phyloP scores from a whole-genome alignment of 768 basidiomycete genomes.

The Rickenella mellea region DNA sequence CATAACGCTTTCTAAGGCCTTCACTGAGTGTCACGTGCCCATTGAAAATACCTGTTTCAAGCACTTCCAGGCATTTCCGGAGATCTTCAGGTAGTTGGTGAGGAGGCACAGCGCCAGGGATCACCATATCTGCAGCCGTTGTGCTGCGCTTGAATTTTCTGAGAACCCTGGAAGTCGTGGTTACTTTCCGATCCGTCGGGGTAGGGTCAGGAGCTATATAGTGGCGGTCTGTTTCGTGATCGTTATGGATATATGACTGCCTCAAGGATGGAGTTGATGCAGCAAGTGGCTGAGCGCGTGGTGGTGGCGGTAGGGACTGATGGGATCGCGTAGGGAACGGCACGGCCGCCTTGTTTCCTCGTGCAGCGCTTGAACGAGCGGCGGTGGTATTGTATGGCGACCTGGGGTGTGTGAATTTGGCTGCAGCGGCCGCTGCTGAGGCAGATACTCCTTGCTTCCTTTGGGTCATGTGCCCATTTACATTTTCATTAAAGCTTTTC shows the following conservation, averaged over 20 bases:
- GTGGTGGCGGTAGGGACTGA: conserved; percentile 61
- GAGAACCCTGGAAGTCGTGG: conserved; percentile 34
- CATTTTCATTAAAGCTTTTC: conserved; percentile 17
- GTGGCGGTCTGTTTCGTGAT: conserved; percentile 27
- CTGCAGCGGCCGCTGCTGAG: conserved; percentile 9
- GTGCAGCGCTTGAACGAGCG: conserved; percentile 30
- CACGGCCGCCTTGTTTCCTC: conserved; percentile 34
- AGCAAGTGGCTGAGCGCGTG: conserved; percentile 33
- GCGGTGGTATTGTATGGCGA: conserved; percentile 62
- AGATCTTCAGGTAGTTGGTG: conserved; percentile 84
- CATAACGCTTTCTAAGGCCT: conserved; percentile 81
- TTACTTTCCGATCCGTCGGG: conserved; percentile 21
- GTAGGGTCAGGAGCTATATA: conserved; percentile 20
- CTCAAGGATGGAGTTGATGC: conserved; percentile 69
- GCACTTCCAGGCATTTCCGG: conserved; percentile 74
- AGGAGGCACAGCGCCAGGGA: conserved; percentile 51
- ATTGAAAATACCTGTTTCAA: conserved; percentile 77
- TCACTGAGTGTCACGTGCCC: conserved; percentile 84
- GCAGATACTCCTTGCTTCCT: background rate
- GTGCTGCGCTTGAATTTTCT: conserved; percentile 64
- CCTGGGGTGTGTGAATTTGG: conserved; percentile 61
- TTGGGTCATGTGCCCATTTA: background rate
- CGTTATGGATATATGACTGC: conserved; percentile 46
- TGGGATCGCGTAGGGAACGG: conserved; percentile 79
- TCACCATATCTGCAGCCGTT: conserved; percentile 34